phyloP scores from a whole-genome alignment of 2,329 filamentous ascomycete genomes.

The Kalmusia sp. region DNA sequence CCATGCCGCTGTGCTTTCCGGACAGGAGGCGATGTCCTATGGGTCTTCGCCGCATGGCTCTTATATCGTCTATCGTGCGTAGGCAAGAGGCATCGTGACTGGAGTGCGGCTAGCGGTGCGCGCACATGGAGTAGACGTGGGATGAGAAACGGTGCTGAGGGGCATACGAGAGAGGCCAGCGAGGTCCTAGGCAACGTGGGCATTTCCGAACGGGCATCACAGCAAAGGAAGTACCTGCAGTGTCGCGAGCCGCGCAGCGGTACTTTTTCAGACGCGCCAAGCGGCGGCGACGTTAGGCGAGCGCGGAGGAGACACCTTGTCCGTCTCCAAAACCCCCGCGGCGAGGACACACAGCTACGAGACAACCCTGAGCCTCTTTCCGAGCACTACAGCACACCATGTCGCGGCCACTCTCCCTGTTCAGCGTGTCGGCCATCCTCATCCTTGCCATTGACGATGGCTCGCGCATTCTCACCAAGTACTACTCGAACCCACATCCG shows the following conservation, averaged over 20 bases:
- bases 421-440: constrained; percentile 61
- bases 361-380: constrained; percentile 11
- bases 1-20: background rate
- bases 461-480: constrained; percentile 91
- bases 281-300: constrained; percentile 31
- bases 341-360: constrained; percentile 14
- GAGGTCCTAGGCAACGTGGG: constrained; percentile 30
- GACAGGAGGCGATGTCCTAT: background rate
- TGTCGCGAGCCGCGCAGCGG: constrained; percentile 6
- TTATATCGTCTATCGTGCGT: constrained; percentile 18
- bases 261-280: constrained; percentile 18
- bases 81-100: constrained; percentile 10
- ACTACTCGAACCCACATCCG: constrained; percentile 77
- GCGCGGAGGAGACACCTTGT: constrained; percentile 36
- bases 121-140: constrained; percentile 36
- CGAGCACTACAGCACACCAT: constrained; percentile 38
- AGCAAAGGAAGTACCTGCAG: background rate
- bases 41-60: no score
- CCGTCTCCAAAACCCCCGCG: constrained; percentile 18
- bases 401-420: constrained; percentile 62
- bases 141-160: constrained; percentile 44
- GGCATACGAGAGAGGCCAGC: constrained; percentile 40
- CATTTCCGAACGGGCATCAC: constrained; percentile 18
- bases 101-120: constrained; percentile 14
- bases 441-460: constrained; percentile 78